phyloP scores from a whole-genome alignment of 345 rosid genomes.

The Aethionema arabicum region DNA sequence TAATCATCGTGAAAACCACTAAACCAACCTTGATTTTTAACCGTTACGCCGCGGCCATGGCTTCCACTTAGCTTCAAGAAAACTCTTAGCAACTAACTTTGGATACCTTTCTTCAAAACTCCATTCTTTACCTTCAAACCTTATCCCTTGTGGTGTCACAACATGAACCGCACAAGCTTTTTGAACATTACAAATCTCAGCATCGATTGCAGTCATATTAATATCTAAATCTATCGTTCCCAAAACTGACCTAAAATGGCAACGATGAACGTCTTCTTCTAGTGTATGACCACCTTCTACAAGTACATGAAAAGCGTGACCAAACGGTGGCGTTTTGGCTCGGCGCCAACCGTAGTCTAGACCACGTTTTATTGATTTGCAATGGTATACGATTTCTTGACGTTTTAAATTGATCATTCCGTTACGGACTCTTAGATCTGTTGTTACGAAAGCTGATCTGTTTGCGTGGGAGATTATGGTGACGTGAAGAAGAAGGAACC shows the following conservation, averaged over 20 bases:
- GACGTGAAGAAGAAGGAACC: slow-evolving; percentile 27
- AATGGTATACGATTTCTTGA: slow-evolving; percentile 32
- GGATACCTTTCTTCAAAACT: slow-evolving; percentile 33
- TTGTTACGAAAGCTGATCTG: slow-evolving; percentile 30
- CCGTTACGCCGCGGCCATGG: slow-evolving; percentile 33
- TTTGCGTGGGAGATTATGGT: slow-evolving; percentile 12
- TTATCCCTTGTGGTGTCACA: slow-evolving; percentile 34
- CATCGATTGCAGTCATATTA: slow-evolving; percentile 29
- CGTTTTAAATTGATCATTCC: slow-evolving; percentile 35
- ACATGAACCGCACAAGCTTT: slow-evolving; percentile 25
- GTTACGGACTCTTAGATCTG: slow-evolving; percentile 29
- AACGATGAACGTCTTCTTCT: slow-evolving; percentile 35
- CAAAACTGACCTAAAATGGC: slow-evolving; percentile 35
- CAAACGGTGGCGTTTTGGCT: slow-evolving; percentile 20
- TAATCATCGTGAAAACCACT: slow-evolving; percentile 27
- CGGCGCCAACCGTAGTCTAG: slow-evolving; percentile 39
- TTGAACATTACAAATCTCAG: slow-evolving; percentile 27
- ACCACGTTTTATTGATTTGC: slow-evolving; percentile 17
- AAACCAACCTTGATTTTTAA: slow-evolving; percentile 6
- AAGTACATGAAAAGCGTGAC: slow-evolving; percentile 24
- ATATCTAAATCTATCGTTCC: slow-evolving; percentile 32
- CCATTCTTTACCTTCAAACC: slow-evolving; percentile 35
- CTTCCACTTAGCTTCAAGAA: slow-evolving; percentile 35
- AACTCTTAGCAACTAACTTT: slow-evolving; percentile 17
- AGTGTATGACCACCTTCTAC: slow-evolving; percentile 35